A percentile compares a stretch with the other conserved stretches of the same genome.
phyloP scores from a whole-genome alignment of 1,284 basidiomycete genomes.

The Ceratobasidium sp. region DNA sequence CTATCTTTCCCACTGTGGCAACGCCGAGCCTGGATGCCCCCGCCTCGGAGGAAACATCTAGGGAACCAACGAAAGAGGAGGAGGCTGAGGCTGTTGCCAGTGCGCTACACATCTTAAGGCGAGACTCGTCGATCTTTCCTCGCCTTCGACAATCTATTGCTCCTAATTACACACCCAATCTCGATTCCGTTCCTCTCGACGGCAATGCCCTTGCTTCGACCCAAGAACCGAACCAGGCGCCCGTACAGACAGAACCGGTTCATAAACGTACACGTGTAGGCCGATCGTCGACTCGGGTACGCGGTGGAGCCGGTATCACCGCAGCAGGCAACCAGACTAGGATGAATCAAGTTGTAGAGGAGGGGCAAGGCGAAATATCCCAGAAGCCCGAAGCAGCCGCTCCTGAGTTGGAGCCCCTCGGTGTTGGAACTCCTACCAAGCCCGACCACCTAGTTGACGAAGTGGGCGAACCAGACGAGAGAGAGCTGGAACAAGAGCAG shows the following conservation, averaged over 20 bases:
- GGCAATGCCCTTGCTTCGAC: neutral
- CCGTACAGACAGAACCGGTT: constrained; percentile 3
- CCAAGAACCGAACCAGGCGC: neutral
- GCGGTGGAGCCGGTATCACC: constrained; percentile 22
- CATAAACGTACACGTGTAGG: constrained; percentile 42
- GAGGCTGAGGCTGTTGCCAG: constrained; percentile 35
- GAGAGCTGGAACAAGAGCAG: neutral
- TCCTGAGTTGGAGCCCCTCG: neutral
- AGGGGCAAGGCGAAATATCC: constrained; percentile 4
- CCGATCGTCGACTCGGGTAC: constrained; percentile 21
- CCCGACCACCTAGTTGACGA: neutral
- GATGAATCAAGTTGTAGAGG: constrained; percentile 7
- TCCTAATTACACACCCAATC: neutral
- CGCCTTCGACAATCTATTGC: constrained; percentile 17
- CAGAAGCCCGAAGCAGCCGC: neutral
- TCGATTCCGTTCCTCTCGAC: neutral
- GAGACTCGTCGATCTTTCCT: constrained; percentile 34
- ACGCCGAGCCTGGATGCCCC: neutral
- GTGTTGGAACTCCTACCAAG: neutral
- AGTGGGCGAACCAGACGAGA: neutral
- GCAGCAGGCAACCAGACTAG: neutral
- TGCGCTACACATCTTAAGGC: constrained; percentile 30
- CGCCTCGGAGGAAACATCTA: neutral
- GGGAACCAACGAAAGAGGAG: constrained; percentile 31
- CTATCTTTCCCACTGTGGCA: neutral